These are phyloP conservation scores for Pisolithus albus DNA, from an alignment of 768 basidiomycete genomes.

Conservation along the genomic window DNA sequence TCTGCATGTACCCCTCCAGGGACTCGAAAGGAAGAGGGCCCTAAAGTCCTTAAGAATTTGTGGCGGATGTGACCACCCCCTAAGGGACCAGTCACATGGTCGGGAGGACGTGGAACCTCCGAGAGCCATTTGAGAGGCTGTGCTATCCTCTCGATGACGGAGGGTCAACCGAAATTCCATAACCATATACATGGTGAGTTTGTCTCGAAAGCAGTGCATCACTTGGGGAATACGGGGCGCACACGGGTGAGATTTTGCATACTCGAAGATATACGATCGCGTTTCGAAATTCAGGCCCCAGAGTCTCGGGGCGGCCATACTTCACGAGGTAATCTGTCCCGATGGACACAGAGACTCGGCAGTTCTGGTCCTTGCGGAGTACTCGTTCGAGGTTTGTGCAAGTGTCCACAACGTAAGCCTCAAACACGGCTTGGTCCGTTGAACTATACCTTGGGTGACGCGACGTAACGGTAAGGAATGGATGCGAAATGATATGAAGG, in stretches of 20 bases:
- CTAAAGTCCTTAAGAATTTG: neutral
- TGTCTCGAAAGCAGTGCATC: neutral
- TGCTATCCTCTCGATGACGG: neutral
- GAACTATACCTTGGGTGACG: no score
- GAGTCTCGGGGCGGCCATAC: constrained; percentile 5
- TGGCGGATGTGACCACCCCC: neutral
- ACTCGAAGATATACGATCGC: neutral
- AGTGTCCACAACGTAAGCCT: no score
- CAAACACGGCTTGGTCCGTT: no score
- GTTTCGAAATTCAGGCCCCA: constrained; percentile 1
- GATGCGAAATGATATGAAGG: no score
- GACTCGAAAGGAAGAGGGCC: neutral
- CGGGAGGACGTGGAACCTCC: neutral
- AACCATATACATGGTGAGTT: neutral
- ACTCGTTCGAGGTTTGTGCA: no score
- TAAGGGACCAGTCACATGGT: neutral
- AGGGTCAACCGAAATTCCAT: neutral
- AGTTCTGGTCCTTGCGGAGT: neutral
- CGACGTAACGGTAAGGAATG: no score
- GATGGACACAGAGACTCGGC: neutral
- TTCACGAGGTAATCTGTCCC: constrained; percentile 1
- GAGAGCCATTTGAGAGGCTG: neutral
- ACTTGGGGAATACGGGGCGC: neutral
- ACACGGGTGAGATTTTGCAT: neutral
- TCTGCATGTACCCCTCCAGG: neutral